These are phyloP conservation scores for Talaromyces adpressus DNA, from an alignment of 495 filamentous ascomycete genomes.

Conservation along the genomic window DNA sequence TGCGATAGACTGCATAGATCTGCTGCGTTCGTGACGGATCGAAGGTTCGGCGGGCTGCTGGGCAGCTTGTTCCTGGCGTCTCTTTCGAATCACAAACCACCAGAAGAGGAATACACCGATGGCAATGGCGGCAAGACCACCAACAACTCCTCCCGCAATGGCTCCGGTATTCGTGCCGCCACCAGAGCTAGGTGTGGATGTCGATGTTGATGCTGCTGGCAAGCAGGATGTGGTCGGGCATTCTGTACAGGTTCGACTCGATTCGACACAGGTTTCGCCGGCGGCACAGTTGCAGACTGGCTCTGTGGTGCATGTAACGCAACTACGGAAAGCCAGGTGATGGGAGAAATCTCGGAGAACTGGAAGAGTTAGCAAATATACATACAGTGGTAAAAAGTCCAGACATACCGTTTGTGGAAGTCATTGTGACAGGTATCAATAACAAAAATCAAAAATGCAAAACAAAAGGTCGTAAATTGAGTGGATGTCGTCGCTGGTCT, in stretches of 20 bases:
- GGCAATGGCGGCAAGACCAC: constrained; percentile 62
- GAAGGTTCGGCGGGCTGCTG: constrained; percentile 18
- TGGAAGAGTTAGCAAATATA: background rate
- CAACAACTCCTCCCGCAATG: constrained; percentile 79
- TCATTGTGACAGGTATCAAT: constrained; percentile 4
- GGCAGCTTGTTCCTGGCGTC: constrained; percentile 51
- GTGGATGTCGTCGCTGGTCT: constrained; percentile 6
- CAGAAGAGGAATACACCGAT: constrained; percentile 73
- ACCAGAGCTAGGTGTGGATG: constrained; percentile 13
- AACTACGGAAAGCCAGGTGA: constrained; percentile 5
- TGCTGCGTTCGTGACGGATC: constrained; percentile 43
- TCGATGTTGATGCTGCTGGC: constrained; percentile 29
- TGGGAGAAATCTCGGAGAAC: constrained; percentile 4
- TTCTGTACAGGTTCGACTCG: constrained; percentile 33
- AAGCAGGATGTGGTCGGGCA: constrained; percentile 59
- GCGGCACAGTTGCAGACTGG: constrained; percentile 1
- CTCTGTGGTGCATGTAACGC: background rate
- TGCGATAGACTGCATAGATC: constrained; percentile 85
- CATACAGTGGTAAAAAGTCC: background rate
- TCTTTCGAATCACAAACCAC: constrained; percentile 78
- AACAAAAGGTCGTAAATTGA: background rate
- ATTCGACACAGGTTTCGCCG: constrained; percentile 4
- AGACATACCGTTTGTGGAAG: background rate
- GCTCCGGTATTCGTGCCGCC: constrained; percentile 61
- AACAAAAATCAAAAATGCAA: background rate